Conservation (phyloP, 768 basidiomycete genomes). For the Sporobolomyces roseus region DNA sequence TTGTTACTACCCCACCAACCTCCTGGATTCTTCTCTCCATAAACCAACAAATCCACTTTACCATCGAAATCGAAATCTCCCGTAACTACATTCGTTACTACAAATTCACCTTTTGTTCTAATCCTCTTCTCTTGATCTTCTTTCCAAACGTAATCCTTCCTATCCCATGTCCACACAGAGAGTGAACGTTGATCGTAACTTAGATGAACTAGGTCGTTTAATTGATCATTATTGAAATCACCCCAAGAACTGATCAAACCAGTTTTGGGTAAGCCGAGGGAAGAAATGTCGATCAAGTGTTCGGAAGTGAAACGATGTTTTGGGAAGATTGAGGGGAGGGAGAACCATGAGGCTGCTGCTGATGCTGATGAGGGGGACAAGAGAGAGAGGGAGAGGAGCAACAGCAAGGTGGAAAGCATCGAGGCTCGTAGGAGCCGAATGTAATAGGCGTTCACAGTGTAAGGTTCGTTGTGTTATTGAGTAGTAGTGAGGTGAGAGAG, state of each 20-base stretch:
- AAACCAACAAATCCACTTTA: conserved; percentile 80
- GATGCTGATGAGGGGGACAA: neutral
- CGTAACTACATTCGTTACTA: conserved; percentile 76
- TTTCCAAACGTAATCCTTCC: conserved; percentile 55
- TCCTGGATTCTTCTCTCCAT: conserved; percentile 60
- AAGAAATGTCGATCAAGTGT: conserved; percentile 71
- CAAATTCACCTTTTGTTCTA: conserved; percentile 41
- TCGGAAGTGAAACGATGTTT: too few species aligned
- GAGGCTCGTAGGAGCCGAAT: conserved; percentile 1
- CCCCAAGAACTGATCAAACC: conserved; percentile 81
- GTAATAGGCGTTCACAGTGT: neutral
- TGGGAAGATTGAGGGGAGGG: neutral
- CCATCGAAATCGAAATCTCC: conserved; percentile 93
- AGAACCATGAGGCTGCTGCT: neutral
- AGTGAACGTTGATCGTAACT: conserved; percentile 70
- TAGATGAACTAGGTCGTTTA: conserved; percentile 78
- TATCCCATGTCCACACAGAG: conserved; percentile 75
- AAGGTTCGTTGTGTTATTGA: neutral
- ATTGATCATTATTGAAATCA: conserved; percentile 94
- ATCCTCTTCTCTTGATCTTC: conserved; percentile 51
- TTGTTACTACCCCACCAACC: conserved; percentile 42
- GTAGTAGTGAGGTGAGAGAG: neutral
- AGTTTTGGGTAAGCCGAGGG: conserved; percentile 65
- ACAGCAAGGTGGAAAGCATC: neutral
- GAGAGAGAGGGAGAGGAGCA: neutral